These are phyloP conservation scores for Avicennia marina DNA, from an alignment of 257 asterid genomes.

Conservation along the genomic window DNA sequence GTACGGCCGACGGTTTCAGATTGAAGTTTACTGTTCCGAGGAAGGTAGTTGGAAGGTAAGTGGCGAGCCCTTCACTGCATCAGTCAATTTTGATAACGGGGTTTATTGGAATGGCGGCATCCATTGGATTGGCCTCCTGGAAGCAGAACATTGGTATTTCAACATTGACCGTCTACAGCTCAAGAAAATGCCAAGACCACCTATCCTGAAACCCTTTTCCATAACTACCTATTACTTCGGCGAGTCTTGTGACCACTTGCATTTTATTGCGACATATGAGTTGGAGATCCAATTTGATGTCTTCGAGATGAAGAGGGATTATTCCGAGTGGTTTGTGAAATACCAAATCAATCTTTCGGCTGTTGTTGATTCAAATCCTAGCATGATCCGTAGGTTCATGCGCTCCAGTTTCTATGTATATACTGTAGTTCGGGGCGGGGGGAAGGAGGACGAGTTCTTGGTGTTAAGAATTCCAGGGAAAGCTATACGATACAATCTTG, in stretches of 20 bases:
- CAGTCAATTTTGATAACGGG: too few species aligned
- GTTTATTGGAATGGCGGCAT: too few species aligned
- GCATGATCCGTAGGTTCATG: background rate
- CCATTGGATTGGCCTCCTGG: too few species aligned
- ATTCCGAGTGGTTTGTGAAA: constrained; percentile 25
- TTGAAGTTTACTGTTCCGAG: too few species aligned
- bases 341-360: constrained; percentile 8
- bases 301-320: constrained; percentile 21
- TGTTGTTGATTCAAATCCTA: constrained; percentile 4
- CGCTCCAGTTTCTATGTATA: background rate
- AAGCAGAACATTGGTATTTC: too few species aligned
- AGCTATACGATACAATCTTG: background rate
- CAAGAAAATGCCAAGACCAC: background rate
- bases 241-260: constrained; percentile 21
- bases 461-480: constrained; percentile 12
- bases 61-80: too few species aligned
- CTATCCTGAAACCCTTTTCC: background rate
- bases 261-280: constrained; percentile 5
- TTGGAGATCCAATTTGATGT: background rate
- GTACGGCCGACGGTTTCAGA: too few species aligned
- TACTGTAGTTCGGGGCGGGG: background rate
- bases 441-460: background rate
- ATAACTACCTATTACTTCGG: constrained; percentile 9
- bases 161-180: too few species aligned
- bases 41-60: too few species aligned